A percentile compares a stretch with the other conserved stretches of the same genome.
Conservation (phyloP, 768 basidiomycete species). For the Suillus lakei region DNA sequence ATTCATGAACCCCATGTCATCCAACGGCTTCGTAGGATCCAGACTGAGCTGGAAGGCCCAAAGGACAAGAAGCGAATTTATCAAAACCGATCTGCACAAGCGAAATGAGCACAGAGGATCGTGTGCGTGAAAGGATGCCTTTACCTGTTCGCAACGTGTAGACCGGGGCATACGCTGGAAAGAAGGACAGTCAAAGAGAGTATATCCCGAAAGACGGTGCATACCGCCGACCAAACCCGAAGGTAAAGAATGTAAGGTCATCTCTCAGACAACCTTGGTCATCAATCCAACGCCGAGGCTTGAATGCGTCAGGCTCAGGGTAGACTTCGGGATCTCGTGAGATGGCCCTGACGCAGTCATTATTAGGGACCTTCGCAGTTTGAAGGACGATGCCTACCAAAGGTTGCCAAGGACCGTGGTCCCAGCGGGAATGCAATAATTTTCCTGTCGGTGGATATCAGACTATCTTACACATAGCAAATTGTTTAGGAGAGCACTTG, state of each 20-base stretch:
- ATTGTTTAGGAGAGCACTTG: background rate
- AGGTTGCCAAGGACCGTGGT: conserved; percentile 24
- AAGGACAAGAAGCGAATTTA: too few species aligned
- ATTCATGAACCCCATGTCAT: background rate
- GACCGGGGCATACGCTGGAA: conserved; percentile 29
- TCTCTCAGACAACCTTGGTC: conserved; percentile 46
- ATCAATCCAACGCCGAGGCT: conserved; percentile 59
- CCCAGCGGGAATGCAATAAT: conserved; percentile 27
- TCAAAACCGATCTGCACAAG: conserved; percentile 38
- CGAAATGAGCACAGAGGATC: background rate
- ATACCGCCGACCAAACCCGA: conserved; percentile 49
- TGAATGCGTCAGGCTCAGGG: conserved; percentile 25
- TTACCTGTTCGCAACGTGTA: background rate
- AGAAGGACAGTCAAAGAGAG: background rate
- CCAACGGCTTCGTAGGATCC: background rate
- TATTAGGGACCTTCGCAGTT: background rate
- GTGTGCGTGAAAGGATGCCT: background rate
- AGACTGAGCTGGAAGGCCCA: background rate
- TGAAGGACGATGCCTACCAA: conserved; percentile 11
- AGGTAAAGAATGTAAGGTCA: conserved; percentile 50
- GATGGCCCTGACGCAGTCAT: conserved; percentile 6
- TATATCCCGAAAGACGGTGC: background rate
- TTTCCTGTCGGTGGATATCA: conserved; percentile 19
- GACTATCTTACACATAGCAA: background rate
- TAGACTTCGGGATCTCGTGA: conserved; percentile 7